Base-by-base conservation (phyloP, 306 rosid genomes). In the Begonia fuchsioides region DNA sequence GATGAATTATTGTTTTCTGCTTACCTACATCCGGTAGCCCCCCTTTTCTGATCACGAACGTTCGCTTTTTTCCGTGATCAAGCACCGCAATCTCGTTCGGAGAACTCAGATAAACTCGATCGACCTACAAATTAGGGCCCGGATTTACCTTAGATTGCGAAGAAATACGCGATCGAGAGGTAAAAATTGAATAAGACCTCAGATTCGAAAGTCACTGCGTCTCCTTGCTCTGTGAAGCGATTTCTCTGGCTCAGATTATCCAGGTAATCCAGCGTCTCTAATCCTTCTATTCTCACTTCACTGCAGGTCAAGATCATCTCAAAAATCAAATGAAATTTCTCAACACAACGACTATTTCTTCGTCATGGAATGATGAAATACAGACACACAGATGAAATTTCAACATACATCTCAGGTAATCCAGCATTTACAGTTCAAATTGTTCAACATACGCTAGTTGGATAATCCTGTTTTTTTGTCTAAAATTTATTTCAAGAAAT, bases 11-110 rank as follows among this genome's bases (percentile, higher is more conserved):
- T 13, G 11, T 49, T n/a, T 8, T 16, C 49, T 39, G 68, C 87
- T 78, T 81, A 88, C 97, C 95, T 51, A 77, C 72, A 62, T 90
- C 97, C 12, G 95, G 95, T n/a, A 90, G 81, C 51, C 97, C 97
- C 41, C 81, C 95, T 79, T 84, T 84, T 70, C 86, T 71, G 17
- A 90, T 73, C 12, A 90, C 75, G 38, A 55, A 84, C 10, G 97
- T 90, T 32, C 83, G 62, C 61, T 90, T 84, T 62, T 73, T 84
- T 70, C 81, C 94, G 46, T 81, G 95, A 75, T 84, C 97, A 44
- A 90, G 77, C 57, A 90, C 79, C 5, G 95, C 97, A 44, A 90
- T 59, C 51, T 65, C 70, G 19, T 69, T 79, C 9, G 92, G 92
- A 50, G 97, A 73, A 65, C 92, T 67, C 38, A 90, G 66, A 68